Evolutionary conservation across 2,329 filamentous ascomycete genomes (phyloP).

Genomic region (Pestalotiopsis sp.): DNA sequence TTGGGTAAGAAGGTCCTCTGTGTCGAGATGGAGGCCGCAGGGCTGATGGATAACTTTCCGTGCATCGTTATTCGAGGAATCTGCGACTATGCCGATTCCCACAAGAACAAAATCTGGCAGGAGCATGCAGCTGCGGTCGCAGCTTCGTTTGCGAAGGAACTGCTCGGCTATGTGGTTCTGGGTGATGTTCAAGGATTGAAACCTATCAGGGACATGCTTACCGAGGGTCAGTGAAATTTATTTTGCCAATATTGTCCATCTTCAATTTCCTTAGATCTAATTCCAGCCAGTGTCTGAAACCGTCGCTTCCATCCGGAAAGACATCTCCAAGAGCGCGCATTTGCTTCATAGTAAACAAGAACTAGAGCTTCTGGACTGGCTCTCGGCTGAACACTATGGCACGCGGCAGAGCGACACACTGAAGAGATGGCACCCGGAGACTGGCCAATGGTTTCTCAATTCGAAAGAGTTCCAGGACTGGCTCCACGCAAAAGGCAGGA

Average conservation of each 20-base stretch:
- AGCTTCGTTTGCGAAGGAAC: constrained; percentile 24
- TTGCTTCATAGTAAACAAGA: not conserved
- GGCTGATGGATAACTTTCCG: constrained; percentile 25
- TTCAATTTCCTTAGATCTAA: not conserved
- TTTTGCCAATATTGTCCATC: not conserved
- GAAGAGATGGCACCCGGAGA: constrained; percentile 36
- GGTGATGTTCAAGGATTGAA: not conserved
- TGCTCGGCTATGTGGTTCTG: not conserved
- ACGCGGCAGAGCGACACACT: constrained; percentile 43
- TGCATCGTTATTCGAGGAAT: constrained; percentile 30
- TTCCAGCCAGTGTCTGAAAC: not conserved
- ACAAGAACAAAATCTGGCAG: constrained; percentile 29
- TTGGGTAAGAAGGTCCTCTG: constrained; percentile 20
- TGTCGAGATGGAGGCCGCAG: constrained; percentile 7
- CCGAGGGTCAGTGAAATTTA: not conserved
- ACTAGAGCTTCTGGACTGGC: constrained; percentile 37
- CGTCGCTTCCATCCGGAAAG: not conserved
- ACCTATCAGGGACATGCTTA: not conserved
- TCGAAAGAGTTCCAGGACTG: constrained; percentile 36
- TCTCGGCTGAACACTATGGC: constrained; percentile 36
- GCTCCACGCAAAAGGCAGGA: constrained; percentile 26
- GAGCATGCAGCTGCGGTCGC: constrained; percentile 21
- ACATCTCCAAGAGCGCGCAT: not conserved
- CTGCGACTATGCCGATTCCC: constrained; percentile 28
- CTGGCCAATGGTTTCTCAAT: constrained; percentile 47